Conservation (phyloP, 2,329 filamentous ascomycete species). For the Neonectria sp. region DNA sequence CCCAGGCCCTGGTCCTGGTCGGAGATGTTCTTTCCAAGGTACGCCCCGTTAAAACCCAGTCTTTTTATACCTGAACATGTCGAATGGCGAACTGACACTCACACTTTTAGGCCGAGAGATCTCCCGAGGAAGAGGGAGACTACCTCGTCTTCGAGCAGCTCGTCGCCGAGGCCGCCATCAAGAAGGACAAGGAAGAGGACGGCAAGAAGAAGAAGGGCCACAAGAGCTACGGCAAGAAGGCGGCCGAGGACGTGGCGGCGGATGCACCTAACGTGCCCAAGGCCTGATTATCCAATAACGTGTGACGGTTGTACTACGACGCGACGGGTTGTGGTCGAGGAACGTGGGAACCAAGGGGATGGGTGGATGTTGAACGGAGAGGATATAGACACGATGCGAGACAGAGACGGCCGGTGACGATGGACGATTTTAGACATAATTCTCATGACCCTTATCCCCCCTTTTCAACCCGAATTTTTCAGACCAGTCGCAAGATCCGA, state of each 20-base stretch:
- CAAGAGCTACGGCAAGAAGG: slow-evolving; percentile 56
- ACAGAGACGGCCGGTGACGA: slow-evolving; percentile 42
- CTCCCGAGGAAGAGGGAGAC: slow-evolving; percentile 96
- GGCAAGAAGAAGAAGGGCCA: slow-evolving; percentile 72
- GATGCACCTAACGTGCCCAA: slow-evolving; percentile 45
- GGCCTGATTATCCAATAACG: slow-evolving; percentile 13
- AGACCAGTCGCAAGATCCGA: background rate
- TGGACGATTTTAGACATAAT: slow-evolving; percentile 47
- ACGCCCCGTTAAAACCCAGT: slow-evolving; percentile 48
- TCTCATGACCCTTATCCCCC: slow-evolving; percentile 39
- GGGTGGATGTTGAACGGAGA: slow-evolving; percentile 24
- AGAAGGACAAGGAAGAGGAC: slow-evolving; percentile 91
- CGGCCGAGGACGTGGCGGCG: slow-evolving; percentile 45
- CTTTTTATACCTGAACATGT: slow-evolving; percentile 22
- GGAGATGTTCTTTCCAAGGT: slow-evolving; percentile 93
- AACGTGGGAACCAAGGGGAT: slow-evolving; percentile 15
- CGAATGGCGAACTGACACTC: slow-evolving; percentile 9
- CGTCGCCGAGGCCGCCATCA: slow-evolving; percentile 94
- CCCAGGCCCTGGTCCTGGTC: slow-evolving; percentile 89
- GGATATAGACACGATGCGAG: slow-evolving; percentile 32
- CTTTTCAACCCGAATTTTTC: slow-evolving; percentile 12
- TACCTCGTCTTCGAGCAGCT: slow-evolving; percentile 99
- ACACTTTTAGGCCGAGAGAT: slow-evolving; percentile 79
- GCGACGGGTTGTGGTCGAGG: background rate
- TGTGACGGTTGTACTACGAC: background rate